Base-by-base conservation (phyloP, 2,329 filamentous ascomycete species). In the Colletotrichum cuscutae region DNA sequence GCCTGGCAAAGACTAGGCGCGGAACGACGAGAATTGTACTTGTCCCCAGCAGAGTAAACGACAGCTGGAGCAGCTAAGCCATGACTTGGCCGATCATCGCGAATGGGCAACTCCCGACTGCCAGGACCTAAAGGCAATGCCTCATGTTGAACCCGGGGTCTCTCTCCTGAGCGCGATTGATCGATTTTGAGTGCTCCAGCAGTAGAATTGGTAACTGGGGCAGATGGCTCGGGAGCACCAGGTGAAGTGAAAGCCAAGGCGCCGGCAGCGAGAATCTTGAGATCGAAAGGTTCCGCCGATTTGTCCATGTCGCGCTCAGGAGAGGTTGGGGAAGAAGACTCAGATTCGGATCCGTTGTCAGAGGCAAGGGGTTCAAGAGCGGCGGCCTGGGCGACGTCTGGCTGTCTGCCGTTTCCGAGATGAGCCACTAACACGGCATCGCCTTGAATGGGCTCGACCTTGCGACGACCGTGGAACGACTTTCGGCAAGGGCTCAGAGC, bases 361-460 rank as follows among this genome's bases (percentile, higher is more conserved):
- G 75, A 80, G 26, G 86, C 85, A 60, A 93, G 83, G 26, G 89
- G 86, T 75, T 86, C 80, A 74, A 84, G 82, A 75, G 86, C 88
- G 70, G 90, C 92, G 78, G 83, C 79, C 75, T 83, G 83, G 71
- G 91, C 91, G 78, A 94, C 88, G 63, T 95, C 91, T 63, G 89
- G 90, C 76, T 86, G 86, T 78, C 90, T 90, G 78, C 91, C 90
- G 78, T 86, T 89, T 77, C 85, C 89, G 84, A 95, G 87, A 80
- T 87, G 86, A 70, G 85, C 83, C 75, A 96, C 87, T 81, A 96
- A 86, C 75, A 94, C 90, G 76, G 86, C 89, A 87, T 93, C 91
- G 77, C 89, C 90, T 79, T 89, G 89, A 77, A 84, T 89, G 54
- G 88, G 85, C 76, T 82, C 85, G 74, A 87, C 82, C 88, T 89